These are phyloP conservation scores for Penicillium ochrochloron DNA, from an alignment of 495 filamentous ascomycete genomes.

Conservation along the genomic window DNA sequence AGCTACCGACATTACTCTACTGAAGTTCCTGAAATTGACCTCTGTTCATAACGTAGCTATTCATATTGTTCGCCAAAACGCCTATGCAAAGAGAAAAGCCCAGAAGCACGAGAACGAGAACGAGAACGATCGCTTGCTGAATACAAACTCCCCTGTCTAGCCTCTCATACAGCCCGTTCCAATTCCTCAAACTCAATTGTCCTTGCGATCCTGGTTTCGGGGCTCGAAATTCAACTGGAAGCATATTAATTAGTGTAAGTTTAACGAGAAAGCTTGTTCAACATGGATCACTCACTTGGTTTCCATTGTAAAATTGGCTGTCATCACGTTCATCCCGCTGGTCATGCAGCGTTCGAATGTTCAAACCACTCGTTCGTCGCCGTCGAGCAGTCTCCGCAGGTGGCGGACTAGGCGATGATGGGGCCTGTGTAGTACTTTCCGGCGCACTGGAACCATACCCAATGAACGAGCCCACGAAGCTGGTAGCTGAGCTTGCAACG, in stretches of 20 bases:
- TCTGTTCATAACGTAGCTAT: background rate
- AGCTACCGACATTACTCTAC: background rate
- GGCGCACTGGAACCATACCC: constrained; percentile 47
- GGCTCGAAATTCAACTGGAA: constrained; percentile 76
- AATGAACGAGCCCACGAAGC: constrained; percentile 60
- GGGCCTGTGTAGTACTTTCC: constrained; percentile 15
- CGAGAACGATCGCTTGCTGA: background rate
- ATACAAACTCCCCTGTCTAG: background rate
- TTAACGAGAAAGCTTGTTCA: background rate
- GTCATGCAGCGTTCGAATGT: constrained; percentile 63
- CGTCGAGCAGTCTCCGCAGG: constrained; percentile 20
- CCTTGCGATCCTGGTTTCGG: constrained; percentile 60
- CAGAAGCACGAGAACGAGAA: background rate
- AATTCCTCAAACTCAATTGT: constrained; percentile 21
- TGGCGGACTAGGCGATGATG: constrained; percentile 18
- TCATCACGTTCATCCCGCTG: constrained; percentile 54
- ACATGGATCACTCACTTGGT: constrained; percentile 62
- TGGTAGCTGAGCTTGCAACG: constrained; percentile 49
- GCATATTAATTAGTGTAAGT: background rate
- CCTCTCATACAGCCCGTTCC: background rate
- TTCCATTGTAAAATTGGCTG: constrained; percentile 84
- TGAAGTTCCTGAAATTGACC: background rate
- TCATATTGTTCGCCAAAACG: constrained; percentile 5
- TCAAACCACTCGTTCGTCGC: constrained; percentile 32
- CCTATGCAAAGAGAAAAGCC: constrained; percentile 5